A percentile compares a stretch with the other conserved stretches of the same genome.
These are phyloP conservation scores for Salix arbutifolia DNA, from an alignment of 345 rosid species.

Conservation along the genomic window DNA sequence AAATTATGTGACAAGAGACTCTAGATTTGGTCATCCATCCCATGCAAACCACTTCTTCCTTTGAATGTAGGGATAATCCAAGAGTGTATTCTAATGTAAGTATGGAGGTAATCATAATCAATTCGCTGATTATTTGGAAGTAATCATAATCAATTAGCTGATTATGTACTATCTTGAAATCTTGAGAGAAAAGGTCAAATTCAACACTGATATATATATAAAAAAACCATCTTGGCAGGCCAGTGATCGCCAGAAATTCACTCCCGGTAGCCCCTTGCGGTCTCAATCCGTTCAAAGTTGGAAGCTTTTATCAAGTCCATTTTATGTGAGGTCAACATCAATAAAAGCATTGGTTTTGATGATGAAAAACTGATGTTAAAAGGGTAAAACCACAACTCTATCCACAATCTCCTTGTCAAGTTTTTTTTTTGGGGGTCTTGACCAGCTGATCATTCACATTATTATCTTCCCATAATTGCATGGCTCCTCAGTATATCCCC, in stretches of 20 bases:
- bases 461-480: no score
- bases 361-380: background rate
- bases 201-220: background rate
- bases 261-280: background rate
- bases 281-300: background rate
- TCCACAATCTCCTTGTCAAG: background rate
- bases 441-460: background rate
- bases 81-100: constrained; percentile 10
- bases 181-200: background rate
- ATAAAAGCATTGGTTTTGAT: background rate
- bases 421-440: background rate
- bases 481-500: no score
- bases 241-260: background rate
- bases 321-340: background rate
- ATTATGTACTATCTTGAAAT: background rate
- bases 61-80: background rate
- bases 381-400: background rate
- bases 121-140: background rate
- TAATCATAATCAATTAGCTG: background rate
- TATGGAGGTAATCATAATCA: background rate
- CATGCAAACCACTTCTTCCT: background rate
- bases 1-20: background rate
- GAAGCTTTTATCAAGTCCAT: background rate
- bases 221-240: background rate
- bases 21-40: background rate